Conservation (phyloP, 345 rosid genomes). For the Bretschneidera sinensis region DNA sequence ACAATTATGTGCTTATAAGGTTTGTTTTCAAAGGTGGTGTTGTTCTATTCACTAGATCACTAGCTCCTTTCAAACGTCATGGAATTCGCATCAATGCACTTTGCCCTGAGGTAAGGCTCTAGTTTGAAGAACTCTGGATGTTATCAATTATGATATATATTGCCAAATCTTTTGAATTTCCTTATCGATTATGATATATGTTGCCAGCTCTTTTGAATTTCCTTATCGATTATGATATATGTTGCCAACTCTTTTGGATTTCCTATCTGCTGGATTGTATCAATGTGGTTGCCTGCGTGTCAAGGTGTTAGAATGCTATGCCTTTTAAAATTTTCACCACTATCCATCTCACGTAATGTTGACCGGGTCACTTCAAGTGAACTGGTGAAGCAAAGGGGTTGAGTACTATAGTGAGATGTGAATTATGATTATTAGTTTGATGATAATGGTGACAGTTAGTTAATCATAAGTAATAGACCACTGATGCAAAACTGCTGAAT, state of each 20-base stretch:
- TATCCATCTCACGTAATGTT: no score
- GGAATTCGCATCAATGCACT: constrained; percentile 93
- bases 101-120: constrained; percentile 83
- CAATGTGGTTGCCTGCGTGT: no score
- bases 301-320: no score
- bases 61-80: constrained; percentile 41
- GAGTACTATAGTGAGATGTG: no score
- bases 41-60: constrained; percentile 81
- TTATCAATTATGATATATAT: background rate
- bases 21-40: constrained; percentile 58
- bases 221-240: background rate
- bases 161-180: background rate
- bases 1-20: constrained; percentile 2
- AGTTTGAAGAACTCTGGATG: constrained; percentile 11
- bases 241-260: background rate
- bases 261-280: background rate
- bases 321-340: no score
- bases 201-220: background rate
- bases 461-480: no score
- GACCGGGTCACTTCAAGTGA: no score
- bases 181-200: background rate
- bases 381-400: no score
- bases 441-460: no score
- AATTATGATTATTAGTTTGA: no score
- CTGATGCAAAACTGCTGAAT: no score